Evolutionary conservation across 179 eudicot species (phyloP).

Genomic region (Gypsophila paniculata): DNA sequence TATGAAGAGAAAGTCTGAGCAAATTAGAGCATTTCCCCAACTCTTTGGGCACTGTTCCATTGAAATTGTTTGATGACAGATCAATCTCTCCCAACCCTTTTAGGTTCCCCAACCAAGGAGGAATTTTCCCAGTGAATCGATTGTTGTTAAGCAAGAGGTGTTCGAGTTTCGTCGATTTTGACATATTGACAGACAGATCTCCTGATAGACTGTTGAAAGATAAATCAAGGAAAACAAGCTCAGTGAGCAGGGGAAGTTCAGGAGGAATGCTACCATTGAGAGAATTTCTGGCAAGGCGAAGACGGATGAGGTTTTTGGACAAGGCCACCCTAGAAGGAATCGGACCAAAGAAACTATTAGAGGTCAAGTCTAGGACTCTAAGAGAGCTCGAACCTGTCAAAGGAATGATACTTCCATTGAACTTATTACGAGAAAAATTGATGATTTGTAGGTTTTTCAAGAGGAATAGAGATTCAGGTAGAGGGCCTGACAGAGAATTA

Average conservation of each 20-base stretch:
- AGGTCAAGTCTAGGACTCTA: conserved; percentile 60
- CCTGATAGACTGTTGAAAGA: conserved; percentile 69
- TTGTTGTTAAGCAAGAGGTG: conserved; percentile 59
- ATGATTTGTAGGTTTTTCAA: conserved; percentile 60
- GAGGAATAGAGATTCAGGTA: conserved; percentile 58
- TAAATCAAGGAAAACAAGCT: conserved; percentile 65
- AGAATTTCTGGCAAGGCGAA: conserved; percentile 65
- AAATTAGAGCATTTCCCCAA: conserved; percentile 57
- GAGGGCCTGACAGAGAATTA: conserved; percentile 73
- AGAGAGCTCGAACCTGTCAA: conserved; percentile 61
- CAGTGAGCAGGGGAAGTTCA: conserved; percentile 44
- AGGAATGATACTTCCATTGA: conserved; percentile 61
- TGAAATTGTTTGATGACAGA: conserved; percentile 61
- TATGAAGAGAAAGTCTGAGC: conserved; percentile 63
- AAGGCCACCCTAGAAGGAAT: conserved; percentile 55
- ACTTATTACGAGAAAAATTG: conserved; percentile 66
- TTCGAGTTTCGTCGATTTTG: conserved; percentile 43
- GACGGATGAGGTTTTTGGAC: conserved; percentile 59
- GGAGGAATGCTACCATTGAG: conserved; percentile 52
- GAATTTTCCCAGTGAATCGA: conserved; percentile 48
- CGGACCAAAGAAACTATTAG: conserved; percentile 61
- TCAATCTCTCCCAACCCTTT: conserved; percentile 71
- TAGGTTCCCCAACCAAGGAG: conserved; percentile 62
- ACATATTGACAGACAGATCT: conserved; percentile 37
- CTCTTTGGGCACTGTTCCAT: conserved; percentile 57